Percentiles rank a stretch among this genome's conserved stretches.
phyloP scores from a whole-genome alignment of 148 eudicot species.

The Spergularia bocconei region DNA sequence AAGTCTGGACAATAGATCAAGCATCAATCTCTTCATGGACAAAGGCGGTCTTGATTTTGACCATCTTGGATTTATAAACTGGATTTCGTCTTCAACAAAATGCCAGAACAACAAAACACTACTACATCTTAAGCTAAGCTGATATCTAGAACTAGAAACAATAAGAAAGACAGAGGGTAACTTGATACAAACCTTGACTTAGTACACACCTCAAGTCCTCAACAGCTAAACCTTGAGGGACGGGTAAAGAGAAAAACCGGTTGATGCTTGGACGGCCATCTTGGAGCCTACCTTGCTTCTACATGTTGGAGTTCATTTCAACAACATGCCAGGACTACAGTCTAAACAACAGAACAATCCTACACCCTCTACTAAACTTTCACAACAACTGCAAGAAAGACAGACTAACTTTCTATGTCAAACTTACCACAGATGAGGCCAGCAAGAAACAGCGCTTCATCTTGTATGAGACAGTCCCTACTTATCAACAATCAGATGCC shows the following conservation, averaged over 20 bases:
- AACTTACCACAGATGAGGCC: constrained; percentile 37
- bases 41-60: constrained; percentile 13
- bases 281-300: background rate
- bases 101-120: constrained; percentile 11
- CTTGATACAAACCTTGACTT: background rate
- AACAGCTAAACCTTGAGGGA: background rate
- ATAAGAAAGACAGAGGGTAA: background rate
- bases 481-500: constrained; percentile 31
- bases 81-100: constrained; percentile 8
- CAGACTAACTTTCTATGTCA: constrained; percentile 11
- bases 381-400: constrained; percentile 7
- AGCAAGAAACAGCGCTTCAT: constrained; percentile 20
- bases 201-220: background rate
- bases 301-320: background rate
- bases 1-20: background rate
- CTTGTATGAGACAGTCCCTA: constrained; percentile 25
- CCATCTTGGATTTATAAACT: background rate
- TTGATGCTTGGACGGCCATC: background rate
- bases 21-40: constrained; percentile 3
- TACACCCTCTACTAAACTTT: constrained; percentile 22
- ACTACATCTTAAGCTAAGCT: constrained; percentile 18
- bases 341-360: constrained; percentile 18
- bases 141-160: constrained; percentile 5
- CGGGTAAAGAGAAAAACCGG: background rate
- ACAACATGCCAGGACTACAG: constrained; percentile 15